Evolutionary conservation across 805 yeast genomes (phyloP), one percentile per base, ranked within the genome.

Genomic region (Candida argentea): DNA sequence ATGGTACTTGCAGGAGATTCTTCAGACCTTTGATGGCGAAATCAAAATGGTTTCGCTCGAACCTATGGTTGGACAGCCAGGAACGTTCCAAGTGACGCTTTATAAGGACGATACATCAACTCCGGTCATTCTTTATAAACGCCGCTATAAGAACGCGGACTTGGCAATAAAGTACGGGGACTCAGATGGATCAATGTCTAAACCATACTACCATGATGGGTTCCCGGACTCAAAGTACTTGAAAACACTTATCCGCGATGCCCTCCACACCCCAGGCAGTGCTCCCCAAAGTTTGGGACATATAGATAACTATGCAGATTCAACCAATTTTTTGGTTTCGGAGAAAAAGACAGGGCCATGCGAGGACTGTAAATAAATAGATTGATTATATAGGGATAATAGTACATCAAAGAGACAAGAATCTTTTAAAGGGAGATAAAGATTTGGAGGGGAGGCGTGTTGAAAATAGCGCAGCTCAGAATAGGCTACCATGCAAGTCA

Each of bases 161-260:
- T 46, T 32, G 5, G 42, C 46, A 1, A 26, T 35, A 17, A 38
- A 38, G 24, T 38, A 38, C 19, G 42, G 42, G 4, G 39, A 35
- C 18, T 19, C 12, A 6, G 42, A 38, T 19, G 42, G 42, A 2
- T 20, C 22, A 20, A 55, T 49, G 14, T 43, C 52, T 33, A 50
- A 50, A 12, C 38, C 36, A 3, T 53, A 46, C 39, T 50, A 52
- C 23, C 50, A 71, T 28, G 82, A 73, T 20, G 94, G 95, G 19
- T 85, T 85, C 48, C 95, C 95, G 0, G 95, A 86, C 48, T 73
- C 89, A 11, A 86, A 85, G 46, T 67, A 73, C 10, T 54, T 86
- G 37, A 85, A 86, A 51, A 76, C 75, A 34, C 57, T 67, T 28
- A 70, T 85, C 4, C 53, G 91, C 35, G 70, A 76, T 36, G 43